Evolutionary conservation across 768 basidiomycete genomes (phyloP).

Genomic region (Leccinellum rugosiceps): DNA sequence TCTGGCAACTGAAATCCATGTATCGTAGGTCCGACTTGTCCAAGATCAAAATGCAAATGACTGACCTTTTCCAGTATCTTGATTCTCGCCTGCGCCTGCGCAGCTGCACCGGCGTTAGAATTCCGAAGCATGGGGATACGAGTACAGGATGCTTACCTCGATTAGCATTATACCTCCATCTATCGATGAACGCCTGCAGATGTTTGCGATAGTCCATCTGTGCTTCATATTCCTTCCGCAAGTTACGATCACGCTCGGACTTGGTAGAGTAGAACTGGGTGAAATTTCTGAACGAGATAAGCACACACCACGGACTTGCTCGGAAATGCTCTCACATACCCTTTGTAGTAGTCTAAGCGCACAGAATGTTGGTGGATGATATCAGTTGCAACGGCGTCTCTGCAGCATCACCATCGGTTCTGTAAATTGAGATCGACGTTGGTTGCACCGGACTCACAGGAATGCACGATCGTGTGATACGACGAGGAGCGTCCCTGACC

Average conservation of each 20-base stretch:
- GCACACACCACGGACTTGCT: neutral
- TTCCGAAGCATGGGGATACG: neutral
- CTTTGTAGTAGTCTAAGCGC: slow-evolving; percentile 96
- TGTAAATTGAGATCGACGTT: neutral
- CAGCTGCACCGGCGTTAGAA: slow-evolving; percentile 45
- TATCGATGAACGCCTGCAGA: slow-evolving; percentile 95
- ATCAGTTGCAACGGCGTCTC: slow-evolving; percentile 95
- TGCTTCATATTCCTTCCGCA: slow-evolving; percentile 92
- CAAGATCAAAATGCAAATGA: neutral
- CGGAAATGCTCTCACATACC: slow-evolving; percentile 40
- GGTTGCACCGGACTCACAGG: slow-evolving; percentile 47
- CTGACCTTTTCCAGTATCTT: slow-evolving; percentile 71
- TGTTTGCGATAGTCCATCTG: slow-evolving; percentile 95
- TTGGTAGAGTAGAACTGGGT: slow-evolving; percentile 99
- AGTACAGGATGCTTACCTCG: slow-evolving; percentile 48
- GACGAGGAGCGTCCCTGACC: slow-evolving; percentile 88
- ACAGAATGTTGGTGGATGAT: slow-evolving; percentile 95
- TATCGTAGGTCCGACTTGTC: neutral
- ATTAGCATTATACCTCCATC: slow-evolving; percentile 98
- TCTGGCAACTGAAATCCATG: slow-evolving; percentile 68
- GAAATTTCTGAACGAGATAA: slow-evolving; percentile 67
- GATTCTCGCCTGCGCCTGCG: slow-evolving; percentile 83
- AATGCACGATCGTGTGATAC: slow-evolving; percentile 99
- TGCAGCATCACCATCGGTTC: slow-evolving; percentile 24
- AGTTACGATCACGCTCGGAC: slow-evolving; percentile 86